Percentiles rank a stretch among this genome's conserved stretches.
Conservation (phyloP, 345 rosid species). For the Psidium friedrichsthalianum region DNA sequence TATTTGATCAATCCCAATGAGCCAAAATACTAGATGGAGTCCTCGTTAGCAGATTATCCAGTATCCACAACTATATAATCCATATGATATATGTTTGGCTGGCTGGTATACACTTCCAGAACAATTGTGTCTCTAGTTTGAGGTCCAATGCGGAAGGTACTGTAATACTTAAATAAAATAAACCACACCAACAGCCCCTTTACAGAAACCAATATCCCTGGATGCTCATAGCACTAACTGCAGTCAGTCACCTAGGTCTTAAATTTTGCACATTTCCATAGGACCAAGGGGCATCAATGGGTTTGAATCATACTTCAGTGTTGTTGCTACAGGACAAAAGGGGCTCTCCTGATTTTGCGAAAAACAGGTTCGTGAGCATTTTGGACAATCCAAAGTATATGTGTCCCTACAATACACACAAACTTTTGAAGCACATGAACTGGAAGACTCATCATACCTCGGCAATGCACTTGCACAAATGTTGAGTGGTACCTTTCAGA, state of each 20-base stretch:
- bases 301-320: background rate
- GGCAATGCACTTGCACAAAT: conserved; percentile 70
- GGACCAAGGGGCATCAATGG: background rate
- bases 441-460: conserved; percentile 31
- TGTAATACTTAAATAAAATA: background rate
- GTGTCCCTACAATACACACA: background rate
- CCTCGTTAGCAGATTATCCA: background rate
- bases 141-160: background rate
- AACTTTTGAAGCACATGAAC: background rate
- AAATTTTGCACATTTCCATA: background rate
- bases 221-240: background rate
- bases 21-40: background rate
- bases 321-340: background rate
- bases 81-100: background rate
- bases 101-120: background rate
- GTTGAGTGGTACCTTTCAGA: conserved; percentile 20
- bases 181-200: background rate
- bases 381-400: background rate
- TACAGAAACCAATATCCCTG: background rate
- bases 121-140: background rate
- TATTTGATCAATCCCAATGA: background rate
- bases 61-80: background rate
- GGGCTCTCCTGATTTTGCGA: background rate
- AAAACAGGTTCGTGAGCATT: background rate
- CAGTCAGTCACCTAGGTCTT: background rate